These are phyloP conservation scores for Albugo candida DNA, from an alignment of 352 stramenopile species.

Conservation along the genomic window DNA sequence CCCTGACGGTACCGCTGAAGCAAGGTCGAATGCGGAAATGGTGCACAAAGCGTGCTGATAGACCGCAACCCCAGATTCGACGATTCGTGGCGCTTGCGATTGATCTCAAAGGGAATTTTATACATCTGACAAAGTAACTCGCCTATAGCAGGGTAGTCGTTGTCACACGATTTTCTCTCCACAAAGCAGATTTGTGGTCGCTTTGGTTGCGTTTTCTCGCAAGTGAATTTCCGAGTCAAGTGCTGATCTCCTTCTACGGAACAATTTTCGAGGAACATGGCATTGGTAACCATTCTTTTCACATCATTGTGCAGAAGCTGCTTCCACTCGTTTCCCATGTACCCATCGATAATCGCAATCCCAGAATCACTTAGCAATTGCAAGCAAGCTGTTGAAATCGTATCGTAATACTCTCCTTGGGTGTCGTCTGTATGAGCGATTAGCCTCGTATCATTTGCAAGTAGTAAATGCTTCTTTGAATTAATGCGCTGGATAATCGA, in stretches of 20 bases:
- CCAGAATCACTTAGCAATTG: constrained; percentile 32
- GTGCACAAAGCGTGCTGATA: constrained; percentile 15
- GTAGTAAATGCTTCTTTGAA: constrained; percentile 49
- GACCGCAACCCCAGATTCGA: constrained; percentile 10
- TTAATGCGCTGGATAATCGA: constrained; percentile 73
- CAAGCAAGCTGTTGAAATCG: constrained; percentile 22
- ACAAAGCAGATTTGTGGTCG: constrained; percentile 27
- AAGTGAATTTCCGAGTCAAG: not conserved
- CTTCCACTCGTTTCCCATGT: constrained; percentile 67
- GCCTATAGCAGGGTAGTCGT: constrained; percentile 38
- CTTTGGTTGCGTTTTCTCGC: not conserved
- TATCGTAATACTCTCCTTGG: constrained; percentile 14
- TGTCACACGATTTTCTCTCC: constrained; percentile 25
- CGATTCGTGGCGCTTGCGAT: constrained; percentile 25
- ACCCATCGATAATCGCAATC: constrained; percentile 37
- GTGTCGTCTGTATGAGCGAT: constrained; percentile 22
- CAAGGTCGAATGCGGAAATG: constrained; percentile 42
- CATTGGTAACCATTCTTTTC: constrained; percentile 31
- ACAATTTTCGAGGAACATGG: constrained; percentile 17
- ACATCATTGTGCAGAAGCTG: constrained; percentile 44
- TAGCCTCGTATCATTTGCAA: constrained; percentile 40
- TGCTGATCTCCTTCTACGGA: too few species aligned
- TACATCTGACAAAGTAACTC: constrained; percentile 63
- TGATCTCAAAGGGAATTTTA: constrained; percentile 66
- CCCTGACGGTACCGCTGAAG: constrained; percentile 23